phyloP scores from a whole-genome alignment of 2,329 filamentous ascomycete genomes.

The Dothideomycetes sp. region DNA sequence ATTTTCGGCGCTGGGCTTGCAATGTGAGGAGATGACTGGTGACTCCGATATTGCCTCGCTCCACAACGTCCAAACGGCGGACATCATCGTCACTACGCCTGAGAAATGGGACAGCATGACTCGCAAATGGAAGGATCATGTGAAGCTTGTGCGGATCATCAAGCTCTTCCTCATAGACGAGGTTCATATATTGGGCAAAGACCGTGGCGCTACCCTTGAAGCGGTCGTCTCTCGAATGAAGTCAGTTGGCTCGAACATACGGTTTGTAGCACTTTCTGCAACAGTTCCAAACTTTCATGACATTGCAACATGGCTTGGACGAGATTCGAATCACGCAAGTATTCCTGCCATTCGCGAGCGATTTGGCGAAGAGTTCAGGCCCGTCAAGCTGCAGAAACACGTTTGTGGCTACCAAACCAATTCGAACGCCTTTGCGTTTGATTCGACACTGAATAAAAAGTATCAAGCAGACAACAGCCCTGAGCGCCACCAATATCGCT shows the following conservation, averaged over 20 bases:
- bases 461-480: constrained; percentile 15
- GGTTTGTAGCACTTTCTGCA: constrained; percentile 72
- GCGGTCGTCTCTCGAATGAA: constrained; percentile 84
- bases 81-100: constrained; percentile 77
- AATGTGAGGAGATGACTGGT: constrained; percentile 69
- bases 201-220: constrained; percentile 68
- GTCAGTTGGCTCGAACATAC: constrained; percentile 60
- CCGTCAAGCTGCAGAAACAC: constrained; percentile 64
- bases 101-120: constrained; percentile 92
- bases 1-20: constrained; percentile 55
- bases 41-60: constrained; percentile 62
- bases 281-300: constrained; percentile 76
- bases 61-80: constrained; percentile 57
- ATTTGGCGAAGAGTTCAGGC: constrained; percentile 71
- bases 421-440: constrained; percentile 66
- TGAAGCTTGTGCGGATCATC: constrained; percentile 61
- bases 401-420: constrained; percentile 59
- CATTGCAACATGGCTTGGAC: constrained; percentile 70
- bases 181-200: constrained; percentile 74
- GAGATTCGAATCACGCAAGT: constrained; percentile 45
- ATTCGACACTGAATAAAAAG: constrained; percentile 55
- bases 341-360: constrained; percentile 55
- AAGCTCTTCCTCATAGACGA: constrained; percentile 79
- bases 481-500: not conserved
- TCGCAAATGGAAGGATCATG: constrained; percentile 74